Evolutionary conservation across 768 basidiomycete genomes (phyloP).

Genomic region (Termitomyces sp.): DNA sequence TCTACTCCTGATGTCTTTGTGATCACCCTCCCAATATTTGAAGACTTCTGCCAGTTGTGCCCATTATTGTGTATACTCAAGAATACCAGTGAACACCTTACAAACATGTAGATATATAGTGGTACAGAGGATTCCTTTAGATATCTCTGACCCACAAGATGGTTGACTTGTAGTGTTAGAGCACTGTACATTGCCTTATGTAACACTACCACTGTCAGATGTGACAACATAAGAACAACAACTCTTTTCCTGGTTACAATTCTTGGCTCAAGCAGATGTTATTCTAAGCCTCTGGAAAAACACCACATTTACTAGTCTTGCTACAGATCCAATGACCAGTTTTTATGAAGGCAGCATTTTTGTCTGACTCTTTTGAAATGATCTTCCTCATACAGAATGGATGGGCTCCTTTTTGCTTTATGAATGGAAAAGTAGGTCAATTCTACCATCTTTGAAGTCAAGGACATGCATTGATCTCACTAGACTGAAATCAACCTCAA

Average conservation of each 20-base stretch:
- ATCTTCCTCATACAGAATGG: conserved; percentile 56
- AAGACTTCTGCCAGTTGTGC: conserved; percentile 29
- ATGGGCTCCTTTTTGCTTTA: conserved; percentile 51
- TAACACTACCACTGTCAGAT: neutral
- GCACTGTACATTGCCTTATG: conserved; percentile 18
- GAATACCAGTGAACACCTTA: conserved; percentile 23
- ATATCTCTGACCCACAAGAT: neutral
- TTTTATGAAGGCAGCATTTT: conserved; percentile 24
- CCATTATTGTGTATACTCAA: conserved; percentile 33
- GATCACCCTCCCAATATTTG: conserved; percentile 28
- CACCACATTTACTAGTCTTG: conserved; percentile 16
- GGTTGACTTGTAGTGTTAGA: conserved; percentile 5
- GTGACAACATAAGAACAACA: neutral
- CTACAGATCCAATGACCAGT: neutral
- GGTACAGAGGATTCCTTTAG: neutral
- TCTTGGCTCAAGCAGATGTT: conserved; percentile 26
- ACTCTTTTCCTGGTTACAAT: conserved; percentile 27
- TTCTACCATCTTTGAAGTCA: conserved; percentile 3
- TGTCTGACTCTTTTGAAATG: conserved; percentile 42
- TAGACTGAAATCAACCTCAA: conserved; percentile 73
- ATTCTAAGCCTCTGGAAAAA: conserved; percentile 29
- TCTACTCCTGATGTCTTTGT: conserved; percentile 23
- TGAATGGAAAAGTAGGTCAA: conserved; percentile 53
- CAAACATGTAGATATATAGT: conserved; percentile 25
- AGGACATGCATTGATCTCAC: conserved; percentile 11